phyloP scores from a whole-genome alignment of 2,329 filamentous ascomycete genomes.

The Domatiomyces globalis region DNA sequence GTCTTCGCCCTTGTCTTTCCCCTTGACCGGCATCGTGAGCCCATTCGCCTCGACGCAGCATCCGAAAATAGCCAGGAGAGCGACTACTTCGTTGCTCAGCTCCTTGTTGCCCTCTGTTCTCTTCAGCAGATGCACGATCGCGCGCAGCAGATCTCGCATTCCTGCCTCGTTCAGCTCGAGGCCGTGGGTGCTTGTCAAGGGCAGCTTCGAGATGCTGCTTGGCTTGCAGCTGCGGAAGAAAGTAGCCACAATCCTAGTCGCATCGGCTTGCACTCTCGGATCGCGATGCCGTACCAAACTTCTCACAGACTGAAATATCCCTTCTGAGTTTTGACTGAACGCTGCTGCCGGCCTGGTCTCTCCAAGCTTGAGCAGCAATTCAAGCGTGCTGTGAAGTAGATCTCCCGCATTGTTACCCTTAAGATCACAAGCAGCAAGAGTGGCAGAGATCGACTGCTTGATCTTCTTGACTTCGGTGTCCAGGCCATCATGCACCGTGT shows the following conservation, averaged over 20 bases:
- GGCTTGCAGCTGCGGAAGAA: constrained; percentile 64
- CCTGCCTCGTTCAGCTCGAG: constrained; percentile 51
- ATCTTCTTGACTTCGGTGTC: constrained; percentile 27
- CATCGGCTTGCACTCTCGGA: constrained; percentile 59
- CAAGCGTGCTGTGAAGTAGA: constrained; percentile 58
- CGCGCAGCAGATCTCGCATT: constrained; percentile 45
- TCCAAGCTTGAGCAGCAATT: constrained; percentile 53
- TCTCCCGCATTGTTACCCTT: constrained; percentile 46
- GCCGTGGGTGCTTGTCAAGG: constrained; percentile 56
- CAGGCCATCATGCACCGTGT: constrained; percentile 49
- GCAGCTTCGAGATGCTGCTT: constrained; percentile 41
- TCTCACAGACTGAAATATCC: constrained; percentile 59
- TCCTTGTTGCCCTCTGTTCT: constrained; percentile 53
- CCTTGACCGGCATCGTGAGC: constrained; percentile 32
- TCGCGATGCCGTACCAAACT: constrained; percentile 59
- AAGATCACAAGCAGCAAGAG: constrained; percentile 5
- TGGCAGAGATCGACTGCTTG: constrained; percentile 4
- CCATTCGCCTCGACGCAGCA: constrained; percentile 47
- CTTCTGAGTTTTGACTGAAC: constrained; percentile 44
- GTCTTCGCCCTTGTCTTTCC: constrained; percentile 26
- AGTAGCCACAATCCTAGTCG: constrained; percentile 58
- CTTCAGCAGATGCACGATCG: constrained; percentile 46
- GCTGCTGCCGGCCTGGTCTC: constrained; percentile 50
- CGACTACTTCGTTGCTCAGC: constrained; percentile 63
- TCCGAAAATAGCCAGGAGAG: constrained; percentile 72